Percentiles rank a stretch among this genome's conserved stretches.
Evolutionary conservation across 257 asterid genomes (phyloP).

Genomic region (Solanum chiquidenum): DNA sequence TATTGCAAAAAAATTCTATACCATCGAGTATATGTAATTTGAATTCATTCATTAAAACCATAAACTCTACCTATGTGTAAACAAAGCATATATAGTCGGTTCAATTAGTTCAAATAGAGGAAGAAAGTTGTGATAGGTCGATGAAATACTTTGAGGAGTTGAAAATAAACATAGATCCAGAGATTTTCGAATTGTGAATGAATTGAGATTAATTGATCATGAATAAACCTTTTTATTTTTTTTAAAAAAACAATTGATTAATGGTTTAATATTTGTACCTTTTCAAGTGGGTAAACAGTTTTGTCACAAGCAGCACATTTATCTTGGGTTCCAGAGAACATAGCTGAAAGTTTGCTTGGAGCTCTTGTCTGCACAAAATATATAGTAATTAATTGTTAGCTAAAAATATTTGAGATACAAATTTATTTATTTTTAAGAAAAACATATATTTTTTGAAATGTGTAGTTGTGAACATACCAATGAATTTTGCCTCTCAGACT

Average conservation of each 20-base stretch:
- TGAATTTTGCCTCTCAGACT: constrained; percentile 31
- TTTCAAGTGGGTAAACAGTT: constrained; percentile 76
- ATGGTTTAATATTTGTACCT: not conserved
- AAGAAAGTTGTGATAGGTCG: not conserved
- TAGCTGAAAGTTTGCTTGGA: constrained; percentile 64
- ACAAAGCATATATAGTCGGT: not conserved
- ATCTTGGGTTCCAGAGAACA: constrained; percentile 73
- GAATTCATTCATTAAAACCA: not conserved
- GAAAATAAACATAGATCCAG: not conserved
- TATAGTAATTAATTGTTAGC: not conserved
- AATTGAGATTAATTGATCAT: not conserved
- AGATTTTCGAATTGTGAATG: too few relatives aligned
- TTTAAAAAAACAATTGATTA: not conserved
- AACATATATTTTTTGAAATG: not conserved
- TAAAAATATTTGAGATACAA: not conserved
- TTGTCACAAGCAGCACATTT: constrained; percentile 69
- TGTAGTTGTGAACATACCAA: constrained; percentile 15
- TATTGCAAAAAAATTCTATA: too few relatives aligned
- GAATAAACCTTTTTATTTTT: not conserved
- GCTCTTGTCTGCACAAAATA: constrained; percentile 19
- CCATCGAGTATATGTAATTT: not conserved
- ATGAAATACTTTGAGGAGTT: not conserved
- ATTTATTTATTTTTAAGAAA: not conserved
- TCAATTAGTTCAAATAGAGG: not conserved
- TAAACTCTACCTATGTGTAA: not conserved